A percentile compares a stretch with the other conserved stretches of the same genome.
These are phyloP conservation scores for Mycena metata DNA, from an alignment of 768 basidiomycete genomes.

Conservation along the genomic window DNA sequence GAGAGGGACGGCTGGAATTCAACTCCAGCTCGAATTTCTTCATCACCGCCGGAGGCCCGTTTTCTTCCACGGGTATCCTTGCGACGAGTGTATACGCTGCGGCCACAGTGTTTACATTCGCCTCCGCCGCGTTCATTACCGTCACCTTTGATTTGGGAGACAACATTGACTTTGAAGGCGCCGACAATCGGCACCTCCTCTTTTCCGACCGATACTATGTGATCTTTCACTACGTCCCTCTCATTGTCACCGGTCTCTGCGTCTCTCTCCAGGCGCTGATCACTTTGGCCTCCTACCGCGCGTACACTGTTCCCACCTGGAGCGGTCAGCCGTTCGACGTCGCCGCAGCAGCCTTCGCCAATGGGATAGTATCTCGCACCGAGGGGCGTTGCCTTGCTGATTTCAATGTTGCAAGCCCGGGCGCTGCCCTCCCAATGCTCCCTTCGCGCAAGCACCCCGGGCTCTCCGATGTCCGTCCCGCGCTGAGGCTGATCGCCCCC, in stretches of 20 bases:
- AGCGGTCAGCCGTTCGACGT: conserved; percentile 11
- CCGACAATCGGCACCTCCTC: conserved; percentile 9
- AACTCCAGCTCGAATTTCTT: conserved; percentile 15
- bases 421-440: background rate
- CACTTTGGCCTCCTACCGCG: conserved; percentile 7
- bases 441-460: conserved; percentile 2
- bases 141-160: conserved; percentile 4
- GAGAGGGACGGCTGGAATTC: conserved; percentile 5
- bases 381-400: conserved; percentile 10
- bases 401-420: background rate
- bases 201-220: conserved; percentile 15
- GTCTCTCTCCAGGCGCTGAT: conserved; percentile 6
- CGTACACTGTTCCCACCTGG: conserved; percentile 7
- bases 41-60: background rate
- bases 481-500: background rate
- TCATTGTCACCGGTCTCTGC: conserved; percentile 5
- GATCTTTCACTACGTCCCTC: conserved; percentile 2
- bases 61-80: conserved; percentile 10
- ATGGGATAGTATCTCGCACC: conserved; percentile 5
- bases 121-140: conserved; percentile 17
- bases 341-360: conserved; percentile 6
- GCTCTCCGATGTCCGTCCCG: conserved; percentile 6
- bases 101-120: conserved; percentile 8
- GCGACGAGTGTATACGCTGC: background rate
- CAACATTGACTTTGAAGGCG: background rate